These are phyloP conservation scores for Centaurea solstitialis DNA, from an alignment of 129 eudicot genomes.

Conservation along the genomic window DNA sequence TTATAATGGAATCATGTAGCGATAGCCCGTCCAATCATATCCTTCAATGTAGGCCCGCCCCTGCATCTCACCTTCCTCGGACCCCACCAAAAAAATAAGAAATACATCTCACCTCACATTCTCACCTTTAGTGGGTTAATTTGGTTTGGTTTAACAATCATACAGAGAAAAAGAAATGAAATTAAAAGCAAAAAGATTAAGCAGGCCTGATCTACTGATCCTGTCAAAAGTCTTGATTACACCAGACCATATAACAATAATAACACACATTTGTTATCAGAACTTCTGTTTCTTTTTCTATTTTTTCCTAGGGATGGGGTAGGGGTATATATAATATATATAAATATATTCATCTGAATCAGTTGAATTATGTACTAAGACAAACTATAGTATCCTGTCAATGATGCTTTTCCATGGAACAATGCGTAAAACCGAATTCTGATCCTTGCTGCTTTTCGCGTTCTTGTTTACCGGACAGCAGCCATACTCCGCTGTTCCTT, in stretches of 20 bases:
- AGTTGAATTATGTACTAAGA: slow-evolving; percentile 15
- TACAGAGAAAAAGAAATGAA: background rate
- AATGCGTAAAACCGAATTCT: slow-evolving; percentile 7
- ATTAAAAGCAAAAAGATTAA: background rate
- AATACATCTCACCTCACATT: too few relatives aligned
- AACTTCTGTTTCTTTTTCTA: background rate
- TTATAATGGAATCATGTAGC: too few relatives aligned
- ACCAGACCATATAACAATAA: slow-evolving; percentile 10
- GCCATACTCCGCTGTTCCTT: slow-evolving; percentile 25
- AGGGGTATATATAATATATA: background rate
- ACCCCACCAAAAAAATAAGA: background rate
- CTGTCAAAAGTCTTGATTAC: slow-evolving; percentile 1
- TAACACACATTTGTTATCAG: background rate
- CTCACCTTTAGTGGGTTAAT: background rate
- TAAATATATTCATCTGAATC: slow-evolving; percentile 15
- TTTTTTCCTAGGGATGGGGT: background rate
- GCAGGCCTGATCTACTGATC: slow-evolving; percentile 9
- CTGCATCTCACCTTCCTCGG: too few relatives aligned
- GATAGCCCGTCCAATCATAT: too few relatives aligned
- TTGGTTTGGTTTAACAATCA: background rate
- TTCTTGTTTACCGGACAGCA: slow-evolving; percentile 7
- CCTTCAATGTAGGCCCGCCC: too few relatives aligned
- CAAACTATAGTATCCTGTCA: slow-evolving; percentile 13
- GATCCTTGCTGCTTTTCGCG: slow-evolving; percentile 7
- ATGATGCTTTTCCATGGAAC: slow-evolving; percentile 22